Evolutionary conservation across 306 rosid species (phyloP).

Genomic region (Luffa aegyptiaca): DNA sequence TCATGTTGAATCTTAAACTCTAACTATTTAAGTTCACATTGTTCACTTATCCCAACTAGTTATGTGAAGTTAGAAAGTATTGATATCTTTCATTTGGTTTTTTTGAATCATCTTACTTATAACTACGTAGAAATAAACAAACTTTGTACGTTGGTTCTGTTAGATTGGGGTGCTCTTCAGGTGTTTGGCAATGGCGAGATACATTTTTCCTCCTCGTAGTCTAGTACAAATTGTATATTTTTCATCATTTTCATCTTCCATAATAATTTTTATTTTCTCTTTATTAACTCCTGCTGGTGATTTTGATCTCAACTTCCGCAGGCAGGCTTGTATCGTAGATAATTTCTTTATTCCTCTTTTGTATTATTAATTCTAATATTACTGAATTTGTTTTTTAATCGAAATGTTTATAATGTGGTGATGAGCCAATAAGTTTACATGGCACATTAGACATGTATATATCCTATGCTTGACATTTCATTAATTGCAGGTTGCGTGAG

Average conservation of each 20-base stretch:
- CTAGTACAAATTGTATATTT: neutral
- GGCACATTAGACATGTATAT: neutral
- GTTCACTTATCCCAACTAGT: neutral
- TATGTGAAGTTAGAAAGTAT: neutral
- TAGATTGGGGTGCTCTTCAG: neutral
- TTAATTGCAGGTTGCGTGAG: slow-evolving; percentile 50
- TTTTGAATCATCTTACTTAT: neutral
- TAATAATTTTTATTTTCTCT: neutral
- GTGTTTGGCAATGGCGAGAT: neutral
- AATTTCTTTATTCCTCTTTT: neutral
- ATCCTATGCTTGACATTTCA: neutral
- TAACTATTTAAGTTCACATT: neutral
- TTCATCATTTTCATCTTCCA: neutral
- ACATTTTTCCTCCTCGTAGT: neutral
- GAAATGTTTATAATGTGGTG: neutral
- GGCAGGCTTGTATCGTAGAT: neutral
- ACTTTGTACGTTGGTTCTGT: neutral
- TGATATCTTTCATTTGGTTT: neutral
- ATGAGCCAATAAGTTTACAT: neutral
- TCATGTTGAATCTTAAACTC: neutral
- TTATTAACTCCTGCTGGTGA: neutral
- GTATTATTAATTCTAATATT: neutral
- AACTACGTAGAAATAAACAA: neutral
- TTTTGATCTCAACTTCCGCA: neutral
- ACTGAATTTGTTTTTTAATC: neutral